Percentiles rank a stretch among this genome's conserved stretches.
phyloP scores from a whole-genome alignment of 257 asterid genomes.

The Fraxinus americana region DNA sequence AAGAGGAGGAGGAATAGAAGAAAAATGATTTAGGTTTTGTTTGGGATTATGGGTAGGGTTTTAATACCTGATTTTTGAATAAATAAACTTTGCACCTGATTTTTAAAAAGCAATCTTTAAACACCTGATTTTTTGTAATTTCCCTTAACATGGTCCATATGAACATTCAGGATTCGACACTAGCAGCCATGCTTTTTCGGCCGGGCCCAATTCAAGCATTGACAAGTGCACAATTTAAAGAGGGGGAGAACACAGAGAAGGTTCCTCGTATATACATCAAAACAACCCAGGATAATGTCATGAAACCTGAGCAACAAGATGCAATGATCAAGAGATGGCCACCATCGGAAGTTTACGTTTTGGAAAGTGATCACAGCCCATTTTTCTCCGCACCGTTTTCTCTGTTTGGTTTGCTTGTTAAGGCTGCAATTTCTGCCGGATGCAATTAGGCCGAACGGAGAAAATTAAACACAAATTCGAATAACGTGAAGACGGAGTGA shows the following conservation, averaged over 20 bases:
- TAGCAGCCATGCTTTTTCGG: slow-evolving; percentile 64
- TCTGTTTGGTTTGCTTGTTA: slow-evolving; percentile 62
- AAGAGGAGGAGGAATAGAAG: no score
- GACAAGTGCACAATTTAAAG: slow-evolving; percentile 36
- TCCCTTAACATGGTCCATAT: background rate
- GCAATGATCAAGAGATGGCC: slow-evolving; percentile 77
- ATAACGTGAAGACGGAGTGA: no score
- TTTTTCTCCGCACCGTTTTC: slow-evolving; percentile 76
- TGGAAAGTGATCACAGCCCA: slow-evolving; percentile 89
- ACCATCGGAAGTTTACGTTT: slow-evolving; percentile 49
- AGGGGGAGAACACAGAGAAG: slow-evolving; percentile 29
- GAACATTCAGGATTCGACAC: slow-evolving; percentile 53
- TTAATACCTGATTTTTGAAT: no score
- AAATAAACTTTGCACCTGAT: no score
- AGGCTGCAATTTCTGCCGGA: slow-evolving; percentile 39
- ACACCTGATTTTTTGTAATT: no score
- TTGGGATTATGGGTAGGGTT: no score
- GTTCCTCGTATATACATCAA: slow-evolving; percentile 65
- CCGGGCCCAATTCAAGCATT: slow-evolving; percentile 80
- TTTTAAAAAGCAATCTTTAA: no score
- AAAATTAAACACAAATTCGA: no score
- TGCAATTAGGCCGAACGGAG: background rate
- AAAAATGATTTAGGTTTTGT: no score
- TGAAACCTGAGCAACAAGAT: slow-evolving; percentile 67
- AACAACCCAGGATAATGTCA: slow-evolving; percentile 48